Evolutionary conservation across 305 asterid species (phyloP), one percentile per base, ranked within the genome.

Genomic region (Plantago coronopus): DNA sequence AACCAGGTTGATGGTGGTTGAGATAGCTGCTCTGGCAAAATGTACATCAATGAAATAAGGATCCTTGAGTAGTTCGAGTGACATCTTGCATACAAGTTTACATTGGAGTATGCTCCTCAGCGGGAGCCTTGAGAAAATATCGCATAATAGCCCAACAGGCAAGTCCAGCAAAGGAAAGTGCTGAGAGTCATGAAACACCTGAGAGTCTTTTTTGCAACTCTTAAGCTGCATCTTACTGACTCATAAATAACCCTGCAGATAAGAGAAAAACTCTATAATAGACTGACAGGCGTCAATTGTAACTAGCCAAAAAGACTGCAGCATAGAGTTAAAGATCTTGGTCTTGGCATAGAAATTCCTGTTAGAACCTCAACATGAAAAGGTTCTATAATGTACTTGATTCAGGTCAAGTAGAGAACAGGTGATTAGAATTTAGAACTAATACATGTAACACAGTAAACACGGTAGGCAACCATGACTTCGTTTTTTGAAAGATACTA

Each of bases 101-200:
- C 75, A 72, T 6, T 56, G 68, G 45, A 70, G 38, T 69, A 81
- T 79, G 60, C 58, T 67, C 74, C 45, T 63, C 53, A 79, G 57
- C 1, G 85, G 78, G 49, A 81, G 88, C 76, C 84, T 72, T 13
- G 88, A 74, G 25, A 81, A 73, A 38, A 81, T 67, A 19, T 79
- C 80, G 59, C 63, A 66, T 53, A 79, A 20, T 62, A 81, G 17
- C 54, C 75, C 77, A 48, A 53, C 66, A 7, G 84, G 85, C 74
- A 81, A 68, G 54, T 79, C 84, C 38, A 72, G 80, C 18, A 81
- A 56, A n/a, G 77, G 78, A 44, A 74, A 69, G 27, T 2, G 17
- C 6, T 50, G 57, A 6, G 34, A n/a, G n/a, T n/a, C n/a, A n/a
- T n/a, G n/a, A n/a, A n/a, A n/a, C n/a, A n/a, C n/a, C n/a, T n/a